Percentiles rank a stretch among this genome's conserved stretches.
These are phyloP conservation scores for Sporothrix phasma DNA, from an alignment of 2,329 filamentous ascomycete species.

Conservation along the genomic window DNA sequence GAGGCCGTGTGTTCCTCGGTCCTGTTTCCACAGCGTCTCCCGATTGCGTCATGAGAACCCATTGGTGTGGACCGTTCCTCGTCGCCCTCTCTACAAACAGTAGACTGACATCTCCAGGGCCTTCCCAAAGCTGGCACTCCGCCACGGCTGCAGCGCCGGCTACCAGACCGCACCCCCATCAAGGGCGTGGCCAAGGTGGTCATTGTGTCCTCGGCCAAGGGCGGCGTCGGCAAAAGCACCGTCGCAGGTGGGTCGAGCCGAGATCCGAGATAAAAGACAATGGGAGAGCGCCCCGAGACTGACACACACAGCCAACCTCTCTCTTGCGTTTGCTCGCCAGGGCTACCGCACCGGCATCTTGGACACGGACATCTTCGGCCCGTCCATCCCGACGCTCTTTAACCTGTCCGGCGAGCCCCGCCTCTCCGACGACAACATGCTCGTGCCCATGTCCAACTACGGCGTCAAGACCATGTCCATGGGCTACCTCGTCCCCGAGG, in stretches of 20 bases:
- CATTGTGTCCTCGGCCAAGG: constrained; percentile 94
- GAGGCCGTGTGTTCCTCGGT: background rate
- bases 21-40: constrained; percentile 42
- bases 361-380: constrained; percentile 94
- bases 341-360: constrained; percentile 79
- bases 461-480: constrained; percentile 98
- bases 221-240: constrained; percentile 96
- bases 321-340: constrained; percentile 71
- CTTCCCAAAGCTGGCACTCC: constrained; percentile 69
- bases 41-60: constrained; percentile 73
- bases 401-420: constrained; percentile 71
- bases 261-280: background rate
- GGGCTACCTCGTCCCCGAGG: constrained; percentile 77
- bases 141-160: constrained; percentile 66
- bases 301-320: constrained; percentile 55
- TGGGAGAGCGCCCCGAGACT: background rate
- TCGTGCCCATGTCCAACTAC: constrained; percentile 85
- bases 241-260: constrained; percentile 52
- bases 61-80: constrained; percentile 45
- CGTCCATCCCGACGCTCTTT: constrained; percentile 83
- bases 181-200: constrained; percentile 82
- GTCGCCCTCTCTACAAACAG: no score
- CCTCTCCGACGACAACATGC: constrained; percentile 63
- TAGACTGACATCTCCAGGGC: constrained; percentile 46
- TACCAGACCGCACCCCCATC: constrained; percentile 74